Evolutionary conservation across 2,329 filamentous ascomycete species (phyloP).

Genomic region (Fusarium nygamai): DNA sequence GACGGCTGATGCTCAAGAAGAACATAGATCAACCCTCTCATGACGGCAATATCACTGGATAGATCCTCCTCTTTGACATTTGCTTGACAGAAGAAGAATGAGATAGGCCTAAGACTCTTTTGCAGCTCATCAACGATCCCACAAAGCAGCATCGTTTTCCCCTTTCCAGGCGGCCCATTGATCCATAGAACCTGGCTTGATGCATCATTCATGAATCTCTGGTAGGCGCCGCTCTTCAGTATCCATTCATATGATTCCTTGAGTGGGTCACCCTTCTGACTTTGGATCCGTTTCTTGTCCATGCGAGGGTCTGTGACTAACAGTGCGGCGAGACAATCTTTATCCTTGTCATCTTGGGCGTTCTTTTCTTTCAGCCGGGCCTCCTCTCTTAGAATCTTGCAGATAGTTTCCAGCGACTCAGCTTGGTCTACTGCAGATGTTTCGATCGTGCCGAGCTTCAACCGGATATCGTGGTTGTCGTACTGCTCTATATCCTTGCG

Average conservation of each 20-base stretch:
- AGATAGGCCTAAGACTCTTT: fast-evolving
- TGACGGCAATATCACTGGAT: fast-evolving
- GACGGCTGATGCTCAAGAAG: not conserved
- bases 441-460: fast-evolving
- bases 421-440: fast-evolving
- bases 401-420: fast-evolving
- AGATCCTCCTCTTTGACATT: not conserved
- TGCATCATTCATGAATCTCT: fast-evolving
- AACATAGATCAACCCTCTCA: not conserved
- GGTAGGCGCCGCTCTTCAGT: fast-evolving
- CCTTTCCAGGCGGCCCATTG: not conserved
- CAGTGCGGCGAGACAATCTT: fast-evolving
- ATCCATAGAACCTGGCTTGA: fast-evolving
- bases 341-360: fast-evolving
- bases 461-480: fast-evolving
- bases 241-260: not conserved
- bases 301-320: not conserved
- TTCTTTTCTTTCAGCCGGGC: fast-evolving
- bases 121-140: fast-evolving
- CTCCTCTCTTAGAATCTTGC: fast-evolving
- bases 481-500: not conserved
- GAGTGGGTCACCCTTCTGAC: fast-evolving
- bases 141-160: fast-evolving
- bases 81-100: fast-evolving
- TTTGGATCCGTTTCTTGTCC: not conserved